Conservation (phyloP, 805 yeast genomes). For the Komagataella mondaviorum region DNA sequence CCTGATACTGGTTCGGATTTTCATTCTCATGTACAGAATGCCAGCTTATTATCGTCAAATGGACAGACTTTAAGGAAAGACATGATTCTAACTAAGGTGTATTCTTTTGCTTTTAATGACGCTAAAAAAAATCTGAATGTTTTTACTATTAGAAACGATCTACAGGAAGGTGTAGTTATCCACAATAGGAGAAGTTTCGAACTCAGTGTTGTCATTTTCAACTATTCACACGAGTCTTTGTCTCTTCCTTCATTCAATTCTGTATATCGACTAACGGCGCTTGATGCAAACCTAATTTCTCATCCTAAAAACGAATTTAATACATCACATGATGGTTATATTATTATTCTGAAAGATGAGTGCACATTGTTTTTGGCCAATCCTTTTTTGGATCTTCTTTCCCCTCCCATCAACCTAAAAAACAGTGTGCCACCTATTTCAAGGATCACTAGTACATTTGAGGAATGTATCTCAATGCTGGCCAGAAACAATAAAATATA, state of each 20-base stretch:
- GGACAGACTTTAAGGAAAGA: constrained; percentile 39
- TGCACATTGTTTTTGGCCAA: constrained; percentile 29
- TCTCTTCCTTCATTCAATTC: constrained; percentile 12
- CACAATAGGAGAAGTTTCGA: constrained; percentile 27
- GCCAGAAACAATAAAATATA: constrained; percentile 11
- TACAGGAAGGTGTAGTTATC: constrained; percentile 50
- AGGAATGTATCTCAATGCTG: constrained; percentile 12
- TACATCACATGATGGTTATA: constrained; percentile 22
- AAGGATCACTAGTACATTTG: constrained; percentile 10
- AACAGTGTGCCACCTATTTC: constrained; percentile 10
- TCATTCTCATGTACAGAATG: constrained; percentile 10
- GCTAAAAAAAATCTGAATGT: constrained; percentile 16
- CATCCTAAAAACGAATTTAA: constrained; percentile 4
- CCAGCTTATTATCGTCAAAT: constrained; percentile 13
- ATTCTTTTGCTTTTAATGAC: constrained; percentile 22
- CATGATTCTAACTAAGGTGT: constrained; percentile 52
- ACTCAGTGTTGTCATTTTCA: constrained; percentile 38
- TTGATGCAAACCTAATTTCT: constrained; percentile 27
- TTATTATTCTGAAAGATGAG: constrained; percentile 25
- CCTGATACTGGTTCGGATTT: constrained; percentile 16
- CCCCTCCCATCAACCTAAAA: constrained; percentile 18
- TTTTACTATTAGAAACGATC: constrained; percentile 27
- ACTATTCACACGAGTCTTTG: constrained; percentile 16
- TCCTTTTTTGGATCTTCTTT: constrained; percentile 40
- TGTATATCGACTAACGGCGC: constrained; percentile 10